phyloP scores from a whole-genome alignment of 176 grass and related monocot species.

The Oryza rufipogon region DNA sequence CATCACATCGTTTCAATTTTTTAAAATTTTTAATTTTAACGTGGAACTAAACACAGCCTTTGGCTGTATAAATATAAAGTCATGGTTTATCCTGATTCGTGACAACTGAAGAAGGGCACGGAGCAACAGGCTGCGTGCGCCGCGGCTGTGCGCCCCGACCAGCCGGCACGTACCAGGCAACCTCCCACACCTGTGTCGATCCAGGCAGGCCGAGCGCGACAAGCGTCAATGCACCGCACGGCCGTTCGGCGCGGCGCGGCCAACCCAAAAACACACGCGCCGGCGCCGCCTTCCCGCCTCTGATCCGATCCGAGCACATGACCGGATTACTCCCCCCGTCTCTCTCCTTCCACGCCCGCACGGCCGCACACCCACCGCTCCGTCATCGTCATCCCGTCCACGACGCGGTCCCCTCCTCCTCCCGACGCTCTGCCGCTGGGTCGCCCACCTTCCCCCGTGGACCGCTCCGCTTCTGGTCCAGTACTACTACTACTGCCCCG shows the following conservation, averaged over 20 bases:
- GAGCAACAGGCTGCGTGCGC: background rate
- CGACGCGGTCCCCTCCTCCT: background rate
- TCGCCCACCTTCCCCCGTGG: background rate
- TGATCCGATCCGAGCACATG: background rate
- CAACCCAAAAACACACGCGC: background rate
- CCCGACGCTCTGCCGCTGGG: background rate
- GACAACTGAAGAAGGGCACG: background rate
- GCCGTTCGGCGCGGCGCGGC: background rate
- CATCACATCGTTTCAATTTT: no score
- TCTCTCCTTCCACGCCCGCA: background rate
- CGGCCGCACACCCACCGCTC: background rate
- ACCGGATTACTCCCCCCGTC: no score
- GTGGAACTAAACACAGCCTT: no score
- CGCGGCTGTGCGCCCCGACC: conserved; percentile 22
- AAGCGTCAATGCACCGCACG: conserved; percentile 33
- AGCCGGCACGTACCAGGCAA: conserved; percentile 13
- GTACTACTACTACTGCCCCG: background rate
- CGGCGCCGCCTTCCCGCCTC: no score
- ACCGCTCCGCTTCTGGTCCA: background rate
- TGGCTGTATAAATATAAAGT: no score
- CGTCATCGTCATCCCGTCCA: background rate
- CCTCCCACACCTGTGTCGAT: background rate
- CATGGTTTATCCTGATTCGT: no score
- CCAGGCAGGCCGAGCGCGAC: conserved; percentile 14
- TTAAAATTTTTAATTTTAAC: no score